Percentiles rank a stretch among this genome's conserved stretches.
phyloP scores from a whole-genome alignment of 2,329 filamentous ascomycete genomes.

The Zasmidium cellare region DNA sequence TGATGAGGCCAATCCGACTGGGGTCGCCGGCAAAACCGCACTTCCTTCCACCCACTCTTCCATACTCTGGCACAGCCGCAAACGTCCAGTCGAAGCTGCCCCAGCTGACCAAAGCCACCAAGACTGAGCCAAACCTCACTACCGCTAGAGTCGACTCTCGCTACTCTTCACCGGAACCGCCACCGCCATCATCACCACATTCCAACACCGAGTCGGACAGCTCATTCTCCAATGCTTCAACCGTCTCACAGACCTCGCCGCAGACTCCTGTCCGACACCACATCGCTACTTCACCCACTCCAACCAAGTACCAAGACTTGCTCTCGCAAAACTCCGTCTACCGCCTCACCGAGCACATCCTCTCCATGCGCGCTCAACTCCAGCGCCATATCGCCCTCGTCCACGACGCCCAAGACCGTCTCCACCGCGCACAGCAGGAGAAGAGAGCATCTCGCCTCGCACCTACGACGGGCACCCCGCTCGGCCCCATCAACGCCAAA shows the following conservation, averaged over 20 bases:
- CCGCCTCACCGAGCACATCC: slow-evolving; percentile 24
- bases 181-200: slow-evolving; percentile 9
- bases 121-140: slow-evolving; percentile 1
- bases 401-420: slow-evolving; percentile 26
- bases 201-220: slow-evolving; percentile 4
- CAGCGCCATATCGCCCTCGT: slow-evolving; percentile 37
- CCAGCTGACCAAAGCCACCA: slow-evolving; percentile 5
- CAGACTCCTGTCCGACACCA: neutral
- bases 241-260: slow-evolving; percentile 16
- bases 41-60: slow-evolving; percentile 24
- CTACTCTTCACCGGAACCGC: slow-evolving; percentile 4
- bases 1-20: slow-evolving; percentile 27
- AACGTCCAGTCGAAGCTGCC: slow-evolving; percentile 18
- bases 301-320: neutral
- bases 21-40: slow-evolving; percentile 31
- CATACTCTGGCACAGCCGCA: slow-evolving; percentile 15
- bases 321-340: slow-evolving; percentile 9
- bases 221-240: slow-evolving; percentile 13
- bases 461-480: neutral
- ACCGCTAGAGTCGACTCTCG: slow-evolving; percentile 1
- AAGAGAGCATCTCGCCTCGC: slow-evolving; percentile 9
- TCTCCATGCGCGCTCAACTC: slow-evolving; percentile 33
- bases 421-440: slow-evolving; percentile 14
- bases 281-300: neutral
- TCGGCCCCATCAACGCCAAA: slow-evolving; percentile 2